These are phyloP conservation scores for Ashbya aceris DNA, from an alignment of 1,139 yeast genomes.

Conservation along the genomic window DNA sequence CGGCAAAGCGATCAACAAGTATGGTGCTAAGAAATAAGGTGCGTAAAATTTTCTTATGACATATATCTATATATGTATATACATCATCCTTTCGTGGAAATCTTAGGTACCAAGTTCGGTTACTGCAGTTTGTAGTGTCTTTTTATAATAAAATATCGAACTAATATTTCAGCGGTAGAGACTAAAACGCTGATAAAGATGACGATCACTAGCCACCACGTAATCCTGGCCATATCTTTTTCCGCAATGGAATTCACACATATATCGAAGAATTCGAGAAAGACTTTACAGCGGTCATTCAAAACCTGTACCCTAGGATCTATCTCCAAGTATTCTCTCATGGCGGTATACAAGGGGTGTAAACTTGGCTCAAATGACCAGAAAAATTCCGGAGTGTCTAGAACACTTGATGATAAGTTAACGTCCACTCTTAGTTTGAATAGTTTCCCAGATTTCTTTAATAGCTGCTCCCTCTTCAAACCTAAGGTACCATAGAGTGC, in stretches of 20 bases:
- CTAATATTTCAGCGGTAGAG: slow-evolving; percentile 47
- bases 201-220: slow-evolving; percentile 81
- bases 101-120: not conserved
- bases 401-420: slow-evolving; percentile 76
- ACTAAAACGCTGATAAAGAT: slow-evolving; percentile 73
- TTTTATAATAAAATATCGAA: slow-evolving; percentile 44
- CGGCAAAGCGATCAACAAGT: slow-evolving; percentile 80
- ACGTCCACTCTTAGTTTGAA: slow-evolving; percentile 90
- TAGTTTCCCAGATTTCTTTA: slow-evolving; percentile 81
- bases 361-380: slow-evolving; percentile 96
- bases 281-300: slow-evolving; percentile 89
- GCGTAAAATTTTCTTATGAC: not conserved
- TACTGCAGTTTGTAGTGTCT: slow-evolving; percentile 9
- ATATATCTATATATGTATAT: not conserved
- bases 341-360: slow-evolving; percentile 83
- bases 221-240: slow-evolving; percentile 79
- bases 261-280: slow-evolving; percentile 84
- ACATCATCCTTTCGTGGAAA: not conserved
- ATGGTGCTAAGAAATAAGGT: slow-evolving; percentile 55
- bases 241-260: slow-evolving; percentile 93
- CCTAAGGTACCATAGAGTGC: slow-evolving; percentile 88
- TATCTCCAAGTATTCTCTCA: slow-evolving; percentile 85
- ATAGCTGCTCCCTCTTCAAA: slow-evolving; percentile 62
- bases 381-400: slow-evolving; percentile 92
- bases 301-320: slow-evolving; percentile 90